Evolutionary conservation across 805 yeast genomes (phyloP).

Genomic region (Teunomyces funiuensis): DNA sequence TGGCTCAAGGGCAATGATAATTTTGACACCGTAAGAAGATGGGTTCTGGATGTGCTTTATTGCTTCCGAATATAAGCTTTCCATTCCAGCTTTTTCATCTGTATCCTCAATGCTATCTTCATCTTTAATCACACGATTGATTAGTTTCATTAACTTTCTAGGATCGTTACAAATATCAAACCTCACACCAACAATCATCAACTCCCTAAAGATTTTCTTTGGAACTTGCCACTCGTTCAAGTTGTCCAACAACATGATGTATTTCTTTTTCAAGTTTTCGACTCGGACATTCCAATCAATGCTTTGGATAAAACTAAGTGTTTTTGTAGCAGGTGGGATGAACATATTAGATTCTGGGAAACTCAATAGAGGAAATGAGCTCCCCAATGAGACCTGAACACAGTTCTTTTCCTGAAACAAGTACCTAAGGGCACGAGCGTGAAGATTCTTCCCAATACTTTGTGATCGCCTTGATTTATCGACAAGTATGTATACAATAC

Average conservation of each 20-base stretch:
- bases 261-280: constrained; percentile 20
- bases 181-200: constrained; percentile 56
- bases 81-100: constrained; percentile 21
- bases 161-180: constrained; percentile 53
- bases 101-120: constrained; percentile 9
- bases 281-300: constrained; percentile 42
- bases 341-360: constrained; percentile 19
- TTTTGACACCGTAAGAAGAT: constrained; percentile 38
- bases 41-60: constrained; percentile 27
- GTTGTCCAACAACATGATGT: constrained; percentile 43
- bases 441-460: constrained; percentile 55
- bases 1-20: constrained; percentile 56
- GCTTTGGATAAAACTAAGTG: constrained; percentile 32
- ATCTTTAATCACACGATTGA: constrained; percentile 23
- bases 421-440: constrained; percentile 52
- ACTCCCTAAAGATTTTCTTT: constrained; percentile 51
- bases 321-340: background rate
- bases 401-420: constrained; percentile 45
- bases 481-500: constrained; percentile 48
- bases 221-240: constrained; percentile 53
- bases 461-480: constrained; percentile 54
- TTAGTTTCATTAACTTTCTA: constrained; percentile 41
- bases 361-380: constrained; percentile 47
- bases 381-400: constrained; percentile 40
- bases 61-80: constrained; percentile 38